Conservation (phyloP, 352 stramenopile genomes). For the Thraustochytrium striatum region DNA sequence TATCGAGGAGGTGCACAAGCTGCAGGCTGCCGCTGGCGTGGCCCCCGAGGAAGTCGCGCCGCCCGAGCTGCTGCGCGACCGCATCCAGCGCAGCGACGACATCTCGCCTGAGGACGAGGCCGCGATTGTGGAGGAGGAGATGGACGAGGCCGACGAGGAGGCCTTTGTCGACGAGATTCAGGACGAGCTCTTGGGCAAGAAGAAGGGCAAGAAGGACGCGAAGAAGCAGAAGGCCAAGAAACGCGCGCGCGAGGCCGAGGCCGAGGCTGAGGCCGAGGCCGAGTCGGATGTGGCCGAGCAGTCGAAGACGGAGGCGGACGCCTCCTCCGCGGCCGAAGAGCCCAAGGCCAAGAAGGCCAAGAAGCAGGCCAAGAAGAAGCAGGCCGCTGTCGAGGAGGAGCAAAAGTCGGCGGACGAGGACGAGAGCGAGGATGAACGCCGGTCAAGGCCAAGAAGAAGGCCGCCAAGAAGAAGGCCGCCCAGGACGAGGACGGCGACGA, state of each 20-base stretch:
- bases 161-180: not conserved
- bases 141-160: not conserved
- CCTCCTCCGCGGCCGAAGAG: not conserved
- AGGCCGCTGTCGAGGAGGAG: conserved; percentile 59
- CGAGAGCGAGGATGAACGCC: conserved; percentile 58
- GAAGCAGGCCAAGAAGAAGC: conserved; percentile 42
- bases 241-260: too few relatives aligned
- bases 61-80: conserved; percentile 62
- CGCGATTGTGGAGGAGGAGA: not conserved
- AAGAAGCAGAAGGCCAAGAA: not conserved
- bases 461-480: conserved; percentile 63
- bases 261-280: too few relatives aligned
- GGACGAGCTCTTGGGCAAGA: not conserved
- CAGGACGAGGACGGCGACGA: conserved; percentile 44
- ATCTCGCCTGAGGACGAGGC: conserved; percentile 46
- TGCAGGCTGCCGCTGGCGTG: conserved; percentile 61
- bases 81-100: conserved; percentile 61
- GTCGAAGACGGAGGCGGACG: not conserved
- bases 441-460: conserved; percentile 55
- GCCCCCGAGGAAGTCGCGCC: conserved; percentile 56
- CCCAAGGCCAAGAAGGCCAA: not conserved
- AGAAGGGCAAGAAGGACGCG: conserved; percentile 8
- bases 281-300: too few relatives aligned
- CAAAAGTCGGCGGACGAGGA: conserved; percentile 60
- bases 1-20: conserved; percentile 76